Percentiles rank a stretch among this genome's conserved stretches.
Evolutionary conservation across 2,329 filamentous ascomycete species (phyloP).

Genomic region (Microdochium nivale): DNA sequence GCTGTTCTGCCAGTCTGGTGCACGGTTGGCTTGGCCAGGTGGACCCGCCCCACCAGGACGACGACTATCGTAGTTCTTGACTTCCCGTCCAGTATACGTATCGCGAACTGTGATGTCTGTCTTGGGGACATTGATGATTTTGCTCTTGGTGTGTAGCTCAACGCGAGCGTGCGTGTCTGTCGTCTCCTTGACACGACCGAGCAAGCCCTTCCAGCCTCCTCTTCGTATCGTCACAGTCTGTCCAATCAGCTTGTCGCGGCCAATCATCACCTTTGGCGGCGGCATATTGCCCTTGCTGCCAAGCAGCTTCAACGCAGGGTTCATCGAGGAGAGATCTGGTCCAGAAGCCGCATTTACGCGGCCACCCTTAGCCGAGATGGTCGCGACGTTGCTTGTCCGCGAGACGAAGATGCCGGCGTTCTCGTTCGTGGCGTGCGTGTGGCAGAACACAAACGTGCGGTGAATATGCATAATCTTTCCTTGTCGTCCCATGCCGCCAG

Average conservation of each 20-base stretch:
- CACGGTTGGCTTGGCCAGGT: constrained; percentile 35
- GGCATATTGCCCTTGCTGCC: constrained; percentile 45
- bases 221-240: constrained; percentile 86
- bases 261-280: constrained; percentile 65
- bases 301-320: constrained; percentile 75
- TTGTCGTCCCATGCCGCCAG: constrained; percentile 72
- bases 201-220: constrained; percentile 82
- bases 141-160: constrained; percentile 90
- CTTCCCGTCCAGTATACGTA: constrained; percentile 66
- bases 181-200: constrained; percentile 93
- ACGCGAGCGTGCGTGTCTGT: constrained; percentile 80
- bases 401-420: constrained; percentile 87
- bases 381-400: constrained; percentile 76
- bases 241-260: constrained; percentile 75
- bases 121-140: constrained; percentile 78
- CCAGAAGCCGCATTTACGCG: constrained; percentile 56
- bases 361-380: constrained; percentile 89
- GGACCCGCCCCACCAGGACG: constrained; percentile 36
- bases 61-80: constrained; percentile 55
- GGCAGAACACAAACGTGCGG: constrained; percentile 83
- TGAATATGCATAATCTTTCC: constrained; percentile 93
- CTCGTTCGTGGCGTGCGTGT: constrained; percentile 75
- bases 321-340: constrained; percentile 83
- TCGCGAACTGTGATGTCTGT: constrained; percentile 81
- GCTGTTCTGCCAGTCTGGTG: constrained; percentile 48